Base-by-base conservation (phyloP, 2,329 filamentous ascomycete genomes). In the Phoma herbarum region DNA sequence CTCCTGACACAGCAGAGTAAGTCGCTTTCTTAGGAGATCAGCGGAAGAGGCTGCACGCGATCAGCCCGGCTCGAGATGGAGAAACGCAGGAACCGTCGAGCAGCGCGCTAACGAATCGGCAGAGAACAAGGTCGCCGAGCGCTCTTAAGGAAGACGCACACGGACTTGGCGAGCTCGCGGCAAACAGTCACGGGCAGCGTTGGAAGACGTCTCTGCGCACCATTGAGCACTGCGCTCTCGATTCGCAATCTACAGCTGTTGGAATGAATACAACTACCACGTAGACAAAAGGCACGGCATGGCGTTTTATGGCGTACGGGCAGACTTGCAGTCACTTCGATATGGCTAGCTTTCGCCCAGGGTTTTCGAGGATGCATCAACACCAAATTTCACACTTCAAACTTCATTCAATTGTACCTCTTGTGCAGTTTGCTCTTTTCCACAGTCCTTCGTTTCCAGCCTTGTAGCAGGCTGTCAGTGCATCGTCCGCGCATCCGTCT, bases 1-100 rank as follows among this genome's bases (percentile, higher is more conserved):
- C 87, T 98, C 62, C 82, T 97, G 77, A 95, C 91, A 52, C 92
- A 96, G 84, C 90, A 88, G 77, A 84, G 86, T 78, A 81, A 50
- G 67, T 73, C n/a, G 28, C 1, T 9, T 10, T 2, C 14, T 2
- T 26, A 4, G 39, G 22, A 26, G 8, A n/a, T 8, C 22, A 4
- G 16, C 29, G 7, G 31, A 16, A 18, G 18, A 18, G 14, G 14
- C 31, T 23, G 39, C 37, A 20, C 20, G 35, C 28, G 4, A 41
- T 23, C 10, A 23, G 37, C 20, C 7, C 3, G 2, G 18, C 37
- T 3, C 11, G 18, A 39, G 18, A 39, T 39, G 10, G 31, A 39
- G 18, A 12, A 37, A 22, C 9, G 9, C 8, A 11, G 18, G 4
- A 6, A n/a, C 18, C 18, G 4, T 18, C 14, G 20, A 18, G 28